Evolutionary conservation across 2,329 filamentous ascomycete species (phyloP).

Genomic region (Monosporascus sp.): DNA sequence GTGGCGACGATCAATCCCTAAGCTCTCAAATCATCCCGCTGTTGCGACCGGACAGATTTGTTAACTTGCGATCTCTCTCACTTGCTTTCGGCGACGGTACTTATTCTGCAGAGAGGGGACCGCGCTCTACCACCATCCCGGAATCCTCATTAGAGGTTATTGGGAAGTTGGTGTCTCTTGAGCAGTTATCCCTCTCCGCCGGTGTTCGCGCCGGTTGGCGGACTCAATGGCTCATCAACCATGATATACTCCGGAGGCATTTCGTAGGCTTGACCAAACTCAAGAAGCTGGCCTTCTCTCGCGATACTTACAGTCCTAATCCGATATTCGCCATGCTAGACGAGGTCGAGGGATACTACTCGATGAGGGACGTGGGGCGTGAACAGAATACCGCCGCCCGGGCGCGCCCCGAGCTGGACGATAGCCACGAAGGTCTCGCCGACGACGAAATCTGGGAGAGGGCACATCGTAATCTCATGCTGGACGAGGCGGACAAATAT

Average conservation of each 20-base stretch:
- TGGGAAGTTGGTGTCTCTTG: background rate
- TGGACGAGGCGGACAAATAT: background rate
- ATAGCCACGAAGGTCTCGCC: background rate
- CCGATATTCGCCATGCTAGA: background rate
- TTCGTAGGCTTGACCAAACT: background rate
- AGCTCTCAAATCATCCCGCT: conserved; percentile 1
- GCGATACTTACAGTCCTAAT: background rate
- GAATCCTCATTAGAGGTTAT: background rate
- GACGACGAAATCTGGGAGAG: background rate
- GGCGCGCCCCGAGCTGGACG: too few relatives aligned
- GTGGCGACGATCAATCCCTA: background rate
- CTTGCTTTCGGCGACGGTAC: background rate
- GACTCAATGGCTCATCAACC: background rate
- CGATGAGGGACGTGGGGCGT: background rate
- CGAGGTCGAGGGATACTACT: background rate
- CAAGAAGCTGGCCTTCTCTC: background rate
- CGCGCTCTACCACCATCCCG: background rate
- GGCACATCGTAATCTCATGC: background rate
- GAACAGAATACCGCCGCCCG: too few relatives aligned
- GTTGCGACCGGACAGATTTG: background rate
- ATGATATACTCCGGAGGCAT: background rate
- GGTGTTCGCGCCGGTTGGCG: background rate
- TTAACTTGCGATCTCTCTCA: conserved; percentile 3
- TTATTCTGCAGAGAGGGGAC: background rate
- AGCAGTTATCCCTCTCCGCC: background rate